Evolutionary conservation across 352 stramenopile genomes (phyloP), one percentile per base, ranked within the genome.

Genomic region (Pythium vanterpoolii): DNA sequence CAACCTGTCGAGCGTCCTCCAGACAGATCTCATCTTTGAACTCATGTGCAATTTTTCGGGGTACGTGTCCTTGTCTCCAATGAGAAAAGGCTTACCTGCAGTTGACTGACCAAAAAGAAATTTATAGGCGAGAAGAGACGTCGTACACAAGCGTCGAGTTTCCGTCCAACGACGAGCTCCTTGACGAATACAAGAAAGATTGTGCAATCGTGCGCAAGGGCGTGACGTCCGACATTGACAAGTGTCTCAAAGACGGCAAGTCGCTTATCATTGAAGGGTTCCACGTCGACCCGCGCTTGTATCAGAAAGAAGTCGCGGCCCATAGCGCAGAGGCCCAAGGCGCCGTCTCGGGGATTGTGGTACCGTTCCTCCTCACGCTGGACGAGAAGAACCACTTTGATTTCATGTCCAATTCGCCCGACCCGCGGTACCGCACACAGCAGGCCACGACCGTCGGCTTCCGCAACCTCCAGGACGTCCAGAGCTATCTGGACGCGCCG

Each of bases 21-120:
- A 95, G 56, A 93, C 83, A 0, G 86, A 95, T 48, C 74, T 95
- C 39, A 95, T 93, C 55, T 93, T 93, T 62, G 86, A 93, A 66
- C 76, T 95, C 45, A 95, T 95, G 86, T 95, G 86, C 68, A 95
- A 95, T 46, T 95, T 95, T 56, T 95, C 86, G 2, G 86, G 83
- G 86, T 95, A 56, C 16, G 69, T 56, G 6, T 38, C 40, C n/a
- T n/a, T 11, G 16, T 43, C 2, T 7, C 38, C 8, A 19, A n/a
- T 55, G 1, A 49, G 18, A 49, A 18, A n/a, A n/a, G n/a, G n/a
- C n/a, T n/a, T n/a, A n/a, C n/a, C n/a, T n/a, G n/a, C n/a, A n/a
- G n/a, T n/a, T n/a, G n/a, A 38, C 3, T 42, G 34, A 42, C 11
- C 34, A 4, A 13, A 42, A 18, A 42, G 4, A n/a, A 3, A 18